Evolutionary conservation across 2,329 filamentous ascomycete genomes (phyloP).

Genomic region (Fonsecaea multimorphosa): DNA sequence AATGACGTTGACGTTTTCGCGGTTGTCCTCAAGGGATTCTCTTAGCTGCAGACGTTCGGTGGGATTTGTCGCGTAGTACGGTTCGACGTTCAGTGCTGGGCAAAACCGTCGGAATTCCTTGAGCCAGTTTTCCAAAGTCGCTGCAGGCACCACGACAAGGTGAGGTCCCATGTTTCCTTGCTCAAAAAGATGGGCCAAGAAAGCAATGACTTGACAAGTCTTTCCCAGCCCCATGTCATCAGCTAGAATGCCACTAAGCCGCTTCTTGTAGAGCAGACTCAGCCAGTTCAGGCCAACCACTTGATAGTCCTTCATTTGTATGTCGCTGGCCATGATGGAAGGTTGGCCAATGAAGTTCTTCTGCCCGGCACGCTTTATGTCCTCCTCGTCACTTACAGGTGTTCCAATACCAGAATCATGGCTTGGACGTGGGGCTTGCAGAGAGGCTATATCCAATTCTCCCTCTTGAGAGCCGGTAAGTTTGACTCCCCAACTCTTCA

Average conservation of each 20-base stretch:
- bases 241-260: conserved; percentile 86
- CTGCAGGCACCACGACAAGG: conserved; percentile 87
- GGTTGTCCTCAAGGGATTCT: conserved; percentile 68
- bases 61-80: conserved; percentile 73
- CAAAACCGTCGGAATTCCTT: conserved; percentile 89
- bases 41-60: conserved; percentile 70
- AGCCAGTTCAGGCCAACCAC: conserved; percentile 96
- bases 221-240: conserved; percentile 98
- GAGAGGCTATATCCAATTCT: conserved; percentile 65
- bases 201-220: conserved; percentile 93
- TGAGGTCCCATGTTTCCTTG: conserved; percentile 72
- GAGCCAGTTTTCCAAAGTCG: conserved; percentile 95
- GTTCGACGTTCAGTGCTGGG: conserved; percentile 72
- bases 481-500: conserved; percentile 72
- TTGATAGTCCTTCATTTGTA: conserved; percentile 90
- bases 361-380: conserved; percentile 42
- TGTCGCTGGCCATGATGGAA: conserved; percentile 72
- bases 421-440: conserved; percentile 51
- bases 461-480: conserved; percentile 66
- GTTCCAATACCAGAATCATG: conserved; percentile 74
- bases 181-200: conserved; percentile 82
- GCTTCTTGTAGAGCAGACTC: conserved; percentile 76
- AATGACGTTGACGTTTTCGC: conserved; percentile 70
- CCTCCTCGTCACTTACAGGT: conserved; percentile 58
- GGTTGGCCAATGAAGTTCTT: conserved; percentile 69